These are phyloP conservation scores for Leccinum pseudoinsigne DNA, from an alignment of 1,284 basidiomycete species.

Conservation along the genomic window DNA sequence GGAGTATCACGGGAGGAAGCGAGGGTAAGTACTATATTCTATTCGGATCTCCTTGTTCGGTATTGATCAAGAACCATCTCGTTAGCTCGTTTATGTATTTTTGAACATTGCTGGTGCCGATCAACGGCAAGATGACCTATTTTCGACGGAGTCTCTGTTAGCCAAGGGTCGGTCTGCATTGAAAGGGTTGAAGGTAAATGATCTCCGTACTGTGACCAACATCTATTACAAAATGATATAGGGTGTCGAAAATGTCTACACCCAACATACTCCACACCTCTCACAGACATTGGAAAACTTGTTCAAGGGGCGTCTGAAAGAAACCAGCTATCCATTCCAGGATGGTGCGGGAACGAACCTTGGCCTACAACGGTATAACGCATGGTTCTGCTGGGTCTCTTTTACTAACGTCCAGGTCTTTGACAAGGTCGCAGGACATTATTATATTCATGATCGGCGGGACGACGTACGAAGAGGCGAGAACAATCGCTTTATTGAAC, in stretches of 20 bases:
- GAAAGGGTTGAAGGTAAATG: slow-evolving; percentile 86
- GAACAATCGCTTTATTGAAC: slow-evolving; percentile 82
- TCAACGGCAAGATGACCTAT: slow-evolving; percentile 96
- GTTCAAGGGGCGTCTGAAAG: slow-evolving; percentile 84
- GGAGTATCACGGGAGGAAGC: slow-evolving; percentile 87
- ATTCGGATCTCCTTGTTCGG: neutral
- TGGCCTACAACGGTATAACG: slow-evolving; percentile 59
- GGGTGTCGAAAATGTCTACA: slow-evolving; percentile 99
- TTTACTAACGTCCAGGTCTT: slow-evolving; percentile 1
- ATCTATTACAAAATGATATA: slow-evolving; percentile 30
- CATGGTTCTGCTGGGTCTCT: neutral
- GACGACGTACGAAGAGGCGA: slow-evolving; percentile 91
- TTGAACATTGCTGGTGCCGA: slow-evolving; percentile 95
- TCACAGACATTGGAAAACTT: slow-evolving; percentile 91
- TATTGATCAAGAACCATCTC: slow-evolving; percentile 5
- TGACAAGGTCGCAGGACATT: slow-evolving; percentile 82
- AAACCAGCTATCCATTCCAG: slow-evolving; percentile 90
- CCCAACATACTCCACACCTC: slow-evolving; percentile 94
- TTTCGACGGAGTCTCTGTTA: slow-evolving; percentile 94
- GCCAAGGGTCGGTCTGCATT: slow-evolving; percentile 93
- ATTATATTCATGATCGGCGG: slow-evolving; percentile 96
- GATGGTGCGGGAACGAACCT: slow-evolving; percentile 70
- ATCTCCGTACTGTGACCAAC: neutral
- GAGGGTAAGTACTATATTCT: slow-evolving; percentile 48
- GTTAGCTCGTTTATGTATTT: slow-evolving; percentile 85